A percentile compares a stretch with the other conserved stretches of the same genome.
These are phyloP conservation scores for Septoria petroselini DNA, from an alignment of 2,329 filamentous ascomycete genomes.

Conservation along the genomic window DNA sequence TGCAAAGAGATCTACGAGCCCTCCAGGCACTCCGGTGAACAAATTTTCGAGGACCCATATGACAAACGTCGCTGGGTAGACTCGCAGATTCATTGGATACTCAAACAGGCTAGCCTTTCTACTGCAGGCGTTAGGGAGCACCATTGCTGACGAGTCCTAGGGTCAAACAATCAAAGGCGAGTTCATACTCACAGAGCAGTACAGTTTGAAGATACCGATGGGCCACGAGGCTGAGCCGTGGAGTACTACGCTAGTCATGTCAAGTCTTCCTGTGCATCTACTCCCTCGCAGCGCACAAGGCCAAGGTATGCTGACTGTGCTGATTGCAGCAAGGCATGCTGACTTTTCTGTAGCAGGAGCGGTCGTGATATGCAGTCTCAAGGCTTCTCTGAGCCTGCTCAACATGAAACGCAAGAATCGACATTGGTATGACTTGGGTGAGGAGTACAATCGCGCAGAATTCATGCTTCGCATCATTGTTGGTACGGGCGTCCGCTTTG, in stretches of 20 bases:
- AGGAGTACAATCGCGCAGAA: constrained; percentile 1
- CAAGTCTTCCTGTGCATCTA: not conserved
- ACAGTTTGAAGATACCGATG: not conserved
- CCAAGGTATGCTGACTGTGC: not conserved
- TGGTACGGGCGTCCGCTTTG: not conserved
- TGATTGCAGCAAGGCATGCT: not conserved
- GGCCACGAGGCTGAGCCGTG: not conserved
- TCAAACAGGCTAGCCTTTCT: not conserved
- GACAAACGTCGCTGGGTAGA: not conserved
- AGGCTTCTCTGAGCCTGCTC: not conserved
- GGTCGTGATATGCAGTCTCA: not conserved
- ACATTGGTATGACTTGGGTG: constrained; percentile 1
- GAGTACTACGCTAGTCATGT: constrained; percentile 1
- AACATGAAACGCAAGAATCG: constrained; percentile 7
- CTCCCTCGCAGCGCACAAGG: not conserved
- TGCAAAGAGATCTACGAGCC: constrained; percentile 1
- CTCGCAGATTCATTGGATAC: not conserved
- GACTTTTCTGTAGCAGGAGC: too few relatives aligned
- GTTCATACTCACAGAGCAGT: too few relatives aligned
- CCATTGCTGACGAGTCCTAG: too few relatives aligned
- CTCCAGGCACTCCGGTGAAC: not conserved
- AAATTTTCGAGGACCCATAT: not conserved
- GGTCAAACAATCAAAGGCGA: too few relatives aligned
- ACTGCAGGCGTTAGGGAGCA: not conserved
- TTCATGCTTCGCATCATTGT: not conserved